Base-by-base conservation (phyloP, 495 filamentous ascomycete species). In the Mytilinidion resinicola region DNA sequence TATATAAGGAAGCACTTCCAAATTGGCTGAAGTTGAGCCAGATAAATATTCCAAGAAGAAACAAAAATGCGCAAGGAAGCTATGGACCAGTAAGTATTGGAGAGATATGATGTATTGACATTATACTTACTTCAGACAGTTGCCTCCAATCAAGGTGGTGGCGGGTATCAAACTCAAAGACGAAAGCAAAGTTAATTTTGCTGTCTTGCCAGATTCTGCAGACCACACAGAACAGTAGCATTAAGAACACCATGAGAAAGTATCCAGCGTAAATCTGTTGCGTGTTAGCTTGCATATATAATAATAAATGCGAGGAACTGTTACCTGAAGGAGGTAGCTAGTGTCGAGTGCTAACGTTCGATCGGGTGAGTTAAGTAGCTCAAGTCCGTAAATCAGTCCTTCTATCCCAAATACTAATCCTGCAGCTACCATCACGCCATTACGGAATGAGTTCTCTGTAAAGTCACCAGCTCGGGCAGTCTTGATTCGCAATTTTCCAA, bases 141-240 rank as follows among this genome's bases (percentile, higher is more conserved):
- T 96, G 86, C 67, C 87, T 85, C 88, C 91, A 96, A 67, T 96
- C 87, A 38, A 97, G 73, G 47, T 84, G 80, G 73, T 93, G 81
- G 63, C 91, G 80, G 44, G 84, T 82, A 74, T 96, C 90, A 66
- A 93, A 95, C 71, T 98, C 93, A 68, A 98, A 97, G 65, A 97
- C 87, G 73, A 98, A 98, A 34, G 83, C 80, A 70, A 96, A 96
- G 67, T 98, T 98, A 67, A 98, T 89, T 70, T 90, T 92, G 60
- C 85, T 82, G 42, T 72, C 75, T 3, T 84, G 81, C 89, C 90
- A 97, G 48, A 95, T 73, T 53, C 84, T 80, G 67, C 90, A 92
- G 64, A 87, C 86, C 35, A 96, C 48, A 58, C 82, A 85, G 64
- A 95, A 96, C 21, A 91, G 69, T 39, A 82, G 73, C 66, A 91